Evolutionary conservation across 2,329 filamentous ascomycete genomes (phyloP).

Genomic region (Zymoseptoria ardabiliae): DNA sequence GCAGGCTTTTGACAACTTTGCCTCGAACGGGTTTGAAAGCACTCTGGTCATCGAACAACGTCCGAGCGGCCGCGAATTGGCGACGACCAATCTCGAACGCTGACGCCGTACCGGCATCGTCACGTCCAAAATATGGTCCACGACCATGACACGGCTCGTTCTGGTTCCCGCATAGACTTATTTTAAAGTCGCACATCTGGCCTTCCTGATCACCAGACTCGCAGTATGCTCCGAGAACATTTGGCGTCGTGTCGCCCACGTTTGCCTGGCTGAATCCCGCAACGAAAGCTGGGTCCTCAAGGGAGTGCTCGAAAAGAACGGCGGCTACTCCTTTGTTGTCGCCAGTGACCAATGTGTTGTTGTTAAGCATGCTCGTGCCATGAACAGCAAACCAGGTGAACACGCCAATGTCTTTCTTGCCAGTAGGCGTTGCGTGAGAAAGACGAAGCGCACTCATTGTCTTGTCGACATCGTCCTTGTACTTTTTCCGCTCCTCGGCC

Average conservation of each 20-base stretch:
- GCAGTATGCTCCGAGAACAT: constrained; percentile 79
- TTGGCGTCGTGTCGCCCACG: constrained; percentile 85
- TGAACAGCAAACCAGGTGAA: constrained; percentile 90
- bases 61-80: constrained; percentile 57
- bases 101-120: constrained; percentile 60
- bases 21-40: constrained; percentile 49
- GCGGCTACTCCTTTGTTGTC: constrained; percentile 96
- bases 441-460: constrained; percentile 74
- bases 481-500: constrained; percentile 61
- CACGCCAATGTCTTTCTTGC: constrained; percentile 69
- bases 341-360: constrained; percentile 85
- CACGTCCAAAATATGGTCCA: constrained; percentile 59
- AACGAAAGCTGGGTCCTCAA: constrained; percentile 61
- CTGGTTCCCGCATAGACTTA: constrained; percentile 74
- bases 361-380: constrained; percentile 82
- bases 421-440: constrained; percentile 53
- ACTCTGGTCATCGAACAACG: constrained; percentile 46
- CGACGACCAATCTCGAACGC: constrained; percentile 69
- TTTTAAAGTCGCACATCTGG: constrained; percentile 63
- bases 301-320: constrained; percentile 66
- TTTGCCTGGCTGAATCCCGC: constrained; percentile 89
- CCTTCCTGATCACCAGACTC: constrained; percentile 66
- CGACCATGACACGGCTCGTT: constrained; percentile 66
- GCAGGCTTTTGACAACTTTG: constrained; percentile 67
- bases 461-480: constrained; percentile 63